Evolutionary conservation across 495 filamentous ascomycete genomes (phyloP), one percentile per base, ranked within the genome.

Genomic region (Jackrogersella minutella): DNA sequence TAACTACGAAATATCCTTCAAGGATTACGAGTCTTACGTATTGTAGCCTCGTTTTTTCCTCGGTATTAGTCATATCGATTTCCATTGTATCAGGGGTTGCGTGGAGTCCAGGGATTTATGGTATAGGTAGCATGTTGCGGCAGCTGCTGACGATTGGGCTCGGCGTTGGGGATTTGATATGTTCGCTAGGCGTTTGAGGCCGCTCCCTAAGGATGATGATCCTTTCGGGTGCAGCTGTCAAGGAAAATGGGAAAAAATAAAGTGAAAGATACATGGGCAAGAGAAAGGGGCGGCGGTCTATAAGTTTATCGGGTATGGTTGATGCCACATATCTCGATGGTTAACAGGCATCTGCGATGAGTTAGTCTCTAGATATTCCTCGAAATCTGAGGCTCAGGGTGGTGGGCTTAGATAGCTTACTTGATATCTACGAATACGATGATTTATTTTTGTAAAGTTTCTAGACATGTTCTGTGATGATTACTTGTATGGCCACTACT

Each of bases 361-460:
- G 11, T 41, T 59, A 30, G 13, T 50, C 19, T 39, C 31, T 58
- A 30, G 10, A 11, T 30, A 26, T 16, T 16, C 13, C 26, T 14
- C 7, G 26, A 49, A n/a, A 31, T n/a, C 14, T 1, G 11, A 31
- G 19, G 13, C 8, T 33, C n/a, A 30, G 28, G 49, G 9, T 24
- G 17, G 58, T 13, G 49, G 28, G 49, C 58, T 53, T 62, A 41
- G 47, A 52, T 53, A 61, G 47, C 47, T 52, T 13, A 2, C 31
- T 22, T 11, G 28, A 9, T 24, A 34, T 44, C 44, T 47, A 47
- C 24, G 16, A 61, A 61, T 44, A 14, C 58, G 37, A 53, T 36
- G 49, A 41, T 28, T 54, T 44, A 9, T 34, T 51, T 40, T 9
- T n/a, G n/a, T n/a, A n/a, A n/a, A n/a, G n/a, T n/a, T n/a, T n/a